Evolutionary conservation across 805 yeast species (phyloP).

Genomic region (Blastobotrys muscicola): DNA sequence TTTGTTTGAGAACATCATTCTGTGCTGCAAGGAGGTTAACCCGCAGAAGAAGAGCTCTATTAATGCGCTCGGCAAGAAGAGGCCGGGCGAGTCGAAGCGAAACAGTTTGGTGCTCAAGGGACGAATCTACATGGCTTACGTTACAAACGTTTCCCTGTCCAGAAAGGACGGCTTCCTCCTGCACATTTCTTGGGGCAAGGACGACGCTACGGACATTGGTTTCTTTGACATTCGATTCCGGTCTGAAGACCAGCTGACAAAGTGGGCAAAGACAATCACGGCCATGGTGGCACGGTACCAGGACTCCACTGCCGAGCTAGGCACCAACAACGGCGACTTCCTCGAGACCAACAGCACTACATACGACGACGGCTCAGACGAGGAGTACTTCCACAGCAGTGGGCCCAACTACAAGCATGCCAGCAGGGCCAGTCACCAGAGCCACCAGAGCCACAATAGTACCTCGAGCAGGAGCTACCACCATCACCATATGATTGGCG

Average conservation of each 20-base stretch:
- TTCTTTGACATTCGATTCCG: slow-evolving; percentile 66
- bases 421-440: too few relatives aligned
- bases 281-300: slow-evolving; percentile 19
- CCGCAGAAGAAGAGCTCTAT: slow-evolving; percentile 34
- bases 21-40: slow-evolving; percentile 52
- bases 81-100: slow-evolving; percentile 25
- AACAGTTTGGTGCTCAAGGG: slow-evolving; percentile 56
- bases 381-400: slow-evolving; percentile 4
- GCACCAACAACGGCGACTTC: background rate
- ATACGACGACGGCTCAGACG: slow-evolving; percentile 14
- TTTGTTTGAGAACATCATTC: slow-evolving; percentile 63
- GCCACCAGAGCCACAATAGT: too few relatives aligned
- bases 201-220: slow-evolving; percentile 76
- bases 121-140: slow-evolving; percentile 66
- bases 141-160: slow-evolving; percentile 34
- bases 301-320: slow-evolving; percentile 5
- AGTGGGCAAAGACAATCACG: slow-evolving; percentile 51
- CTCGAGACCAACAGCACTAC: slow-evolving; percentile 9
- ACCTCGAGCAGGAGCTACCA: too few relatives aligned
- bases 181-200: slow-evolving; percentile 28
- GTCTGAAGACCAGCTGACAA: slow-evolving; percentile 72
- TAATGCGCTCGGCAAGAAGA: slow-evolving; percentile 39
- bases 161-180: slow-evolving; percentile 25
- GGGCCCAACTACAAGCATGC: too few relatives aligned
- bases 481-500: too few relatives aligned